Evolutionary conservation across 2,329 filamentous ascomycete species (phyloP).

Genomic region (Sclerotinia trifoliorum): DNA sequence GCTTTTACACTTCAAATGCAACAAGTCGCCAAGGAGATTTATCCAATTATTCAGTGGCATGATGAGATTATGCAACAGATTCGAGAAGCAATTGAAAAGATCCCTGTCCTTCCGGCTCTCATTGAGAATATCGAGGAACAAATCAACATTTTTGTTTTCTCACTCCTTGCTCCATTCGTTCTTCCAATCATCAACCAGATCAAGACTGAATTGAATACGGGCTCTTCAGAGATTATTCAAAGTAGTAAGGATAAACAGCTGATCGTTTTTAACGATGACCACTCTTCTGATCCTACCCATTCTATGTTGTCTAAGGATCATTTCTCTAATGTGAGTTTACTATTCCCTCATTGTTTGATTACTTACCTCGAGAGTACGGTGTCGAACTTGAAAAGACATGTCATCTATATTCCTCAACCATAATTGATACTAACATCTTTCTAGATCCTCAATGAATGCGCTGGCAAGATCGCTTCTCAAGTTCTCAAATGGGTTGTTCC

Average conservation of each 20-base stretch:
- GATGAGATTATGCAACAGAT: conserved; percentile 83
- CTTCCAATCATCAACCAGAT: conserved; percentile 83
- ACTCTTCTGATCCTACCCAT: conserved; percentile 79
- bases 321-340: conserved; percentile 53
- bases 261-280: conserved; percentile 79
- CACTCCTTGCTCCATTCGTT: conserved; percentile 84
- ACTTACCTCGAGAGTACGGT: background rate
- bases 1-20: conserved; percentile 77
- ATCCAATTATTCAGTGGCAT: conserved; percentile 88
- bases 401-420: too few relatives aligned
- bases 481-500: conserved; percentile 84
- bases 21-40: conserved; percentile 73
- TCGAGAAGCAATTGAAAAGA: conserved; percentile 74
- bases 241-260: conserved; percentile 81
- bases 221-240: conserved; percentile 82
- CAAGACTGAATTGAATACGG: conserved; percentile 81
- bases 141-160: conserved; percentile 85
- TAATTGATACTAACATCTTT: background rate
- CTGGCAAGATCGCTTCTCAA: conserved; percentile 76
- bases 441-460: conserved; percentile 76
- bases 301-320: conserved; percentile 97
- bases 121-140: conserved; percentile 86
- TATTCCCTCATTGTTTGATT: too few relatives aligned
- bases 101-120: conserved; percentile 80
- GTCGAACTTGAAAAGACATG: background rate